phyloP scores from a whole-genome alignment of 1,139 yeast species.

The Meyerozyma guilliermondii region DNA sequence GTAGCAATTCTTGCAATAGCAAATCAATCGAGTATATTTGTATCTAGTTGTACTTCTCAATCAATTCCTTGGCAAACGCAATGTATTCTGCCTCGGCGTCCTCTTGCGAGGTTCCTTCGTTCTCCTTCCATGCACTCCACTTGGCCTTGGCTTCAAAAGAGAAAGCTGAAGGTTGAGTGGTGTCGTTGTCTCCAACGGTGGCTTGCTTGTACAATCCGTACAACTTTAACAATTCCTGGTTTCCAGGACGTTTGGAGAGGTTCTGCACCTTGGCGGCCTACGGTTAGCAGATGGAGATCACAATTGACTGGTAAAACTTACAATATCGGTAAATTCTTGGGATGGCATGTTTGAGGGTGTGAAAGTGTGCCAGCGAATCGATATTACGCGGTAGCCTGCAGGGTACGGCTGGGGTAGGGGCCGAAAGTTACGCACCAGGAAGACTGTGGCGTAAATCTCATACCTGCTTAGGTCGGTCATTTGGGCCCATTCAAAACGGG shows the following conservation, averaged over 20 bases:
- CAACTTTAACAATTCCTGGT: constrained; percentile 77
- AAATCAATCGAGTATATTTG: neutral
- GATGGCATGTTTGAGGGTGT: constrained; percentile 36
- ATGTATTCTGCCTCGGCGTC: constrained; percentile 90
- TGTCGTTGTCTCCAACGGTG: constrained; percentile 89
- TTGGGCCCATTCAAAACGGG: neutral
- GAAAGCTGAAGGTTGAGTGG: constrained; percentile 79
- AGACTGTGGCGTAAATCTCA: neutral
- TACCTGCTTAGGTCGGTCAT: neutral
- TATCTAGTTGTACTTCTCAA: constrained; percentile 37
- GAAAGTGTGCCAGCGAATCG: too few species aligned
- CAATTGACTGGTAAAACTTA: constrained; percentile 20
- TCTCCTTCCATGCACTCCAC: constrained; percentile 94
- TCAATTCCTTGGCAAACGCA: constrained; percentile 63
- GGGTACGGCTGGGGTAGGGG: neutral
- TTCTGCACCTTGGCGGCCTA: constrained; percentile 79
- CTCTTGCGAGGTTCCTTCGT: constrained; percentile 79
- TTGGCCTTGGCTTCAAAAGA: constrained; percentile 94
- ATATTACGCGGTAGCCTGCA: too few species aligned
- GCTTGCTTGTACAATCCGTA: constrained; percentile 97
- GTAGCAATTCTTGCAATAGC: too few species aligned
- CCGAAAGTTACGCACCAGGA: neutral
- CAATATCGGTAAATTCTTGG: constrained; percentile 50
- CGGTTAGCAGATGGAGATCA: constrained; percentile 11
- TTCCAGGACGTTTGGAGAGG: constrained; percentile 72